Percentiles rank a stretch among this genome's conserved stretches.
These are phyloP conservation scores for Aspergillus mulundensis DNA, from an alignment of 495 filamentous ascomycete species.

Conservation along the genomic window DNA sequence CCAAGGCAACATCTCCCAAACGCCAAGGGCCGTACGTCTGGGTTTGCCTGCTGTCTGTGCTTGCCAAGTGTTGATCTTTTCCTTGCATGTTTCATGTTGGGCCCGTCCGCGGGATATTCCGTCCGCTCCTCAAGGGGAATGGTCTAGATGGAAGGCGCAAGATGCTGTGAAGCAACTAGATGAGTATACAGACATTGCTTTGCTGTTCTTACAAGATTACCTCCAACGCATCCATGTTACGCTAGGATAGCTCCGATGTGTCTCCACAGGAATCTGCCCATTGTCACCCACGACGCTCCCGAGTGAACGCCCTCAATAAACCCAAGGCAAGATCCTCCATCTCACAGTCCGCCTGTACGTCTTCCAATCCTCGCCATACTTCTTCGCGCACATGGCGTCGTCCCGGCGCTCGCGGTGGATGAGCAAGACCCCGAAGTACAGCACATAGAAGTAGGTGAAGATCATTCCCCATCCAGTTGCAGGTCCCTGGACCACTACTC, in stretches of 20 bases:
- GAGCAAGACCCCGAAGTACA: conserved; percentile 80
- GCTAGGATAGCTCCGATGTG: too few species aligned
- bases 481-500: conserved; percentile 47
- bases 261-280: too few species aligned
- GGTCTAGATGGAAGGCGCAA: too few species aligned
- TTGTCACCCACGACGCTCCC: too few species aligned
- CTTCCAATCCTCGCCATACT: conserved; percentile 87
- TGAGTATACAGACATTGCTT: too few species aligned
- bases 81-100: neutral
- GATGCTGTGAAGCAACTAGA: too few species aligned
- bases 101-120: too few species aligned
- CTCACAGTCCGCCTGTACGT: conserved; percentile 70
- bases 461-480: conserved; percentile 69
- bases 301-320: too few species aligned
- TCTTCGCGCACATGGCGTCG: conserved; percentile 74
- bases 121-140: too few species aligned
- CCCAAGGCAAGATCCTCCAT: conserved; percentile 72
- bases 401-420: conserved; percentile 78
- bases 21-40: neutral
- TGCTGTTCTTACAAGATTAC: too few species aligned
- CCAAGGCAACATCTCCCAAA: neutral
- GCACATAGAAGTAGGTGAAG: conserved; percentile 81
- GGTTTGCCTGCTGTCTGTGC: neutral
- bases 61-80: neutral
- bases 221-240: too few species aligned